Conservation (phyloP, 768 basidiomycete species). For the Xerocomellus chrysenteron region DNA sequence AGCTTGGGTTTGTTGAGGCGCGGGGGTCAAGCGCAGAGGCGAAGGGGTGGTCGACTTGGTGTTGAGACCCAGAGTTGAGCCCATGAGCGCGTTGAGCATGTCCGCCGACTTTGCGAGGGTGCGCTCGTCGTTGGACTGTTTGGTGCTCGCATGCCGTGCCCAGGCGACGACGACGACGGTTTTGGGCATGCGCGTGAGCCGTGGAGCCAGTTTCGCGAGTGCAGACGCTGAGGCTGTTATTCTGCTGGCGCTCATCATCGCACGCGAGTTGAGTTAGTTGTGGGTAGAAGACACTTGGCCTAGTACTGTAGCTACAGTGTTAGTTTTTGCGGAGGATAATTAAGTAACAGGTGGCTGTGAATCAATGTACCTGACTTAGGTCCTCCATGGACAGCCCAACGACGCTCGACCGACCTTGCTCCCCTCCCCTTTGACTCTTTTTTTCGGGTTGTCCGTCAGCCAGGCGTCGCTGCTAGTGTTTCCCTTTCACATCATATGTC, state of each 20-base stretch:
- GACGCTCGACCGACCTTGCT: background rate
- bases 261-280: too few species aligned
- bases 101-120: constrained; percentile 25
- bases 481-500: background rate
- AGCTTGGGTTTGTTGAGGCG: background rate
- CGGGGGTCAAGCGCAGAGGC: background rate
- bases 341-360: background rate
- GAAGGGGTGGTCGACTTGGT: constrained; percentile 4
- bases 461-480: background rate
- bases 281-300: too few species aligned
- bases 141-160: constrained; percentile 16
- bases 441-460: background rate
- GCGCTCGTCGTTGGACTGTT: constrained; percentile 19
- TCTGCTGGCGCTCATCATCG: constrained; percentile 11
- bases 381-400: background rate
- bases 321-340: background rate
- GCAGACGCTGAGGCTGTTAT: background rate
- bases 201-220: background rate
- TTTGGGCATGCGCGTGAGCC: background rate
- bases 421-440: background rate
- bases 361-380: too few species aligned
- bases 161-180: background rate
- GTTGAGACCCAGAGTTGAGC: constrained; percentile 19
- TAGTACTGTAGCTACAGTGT: background rate
- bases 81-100: constrained; percentile 25